Percentiles rank a stretch among this genome's conserved stretches.
These are phyloP conservation scores for Clarireedia homoeocarpa DNA, from an alignment of 2,329 filamentous ascomycete genomes.

Conservation along the genomic window DNA sequence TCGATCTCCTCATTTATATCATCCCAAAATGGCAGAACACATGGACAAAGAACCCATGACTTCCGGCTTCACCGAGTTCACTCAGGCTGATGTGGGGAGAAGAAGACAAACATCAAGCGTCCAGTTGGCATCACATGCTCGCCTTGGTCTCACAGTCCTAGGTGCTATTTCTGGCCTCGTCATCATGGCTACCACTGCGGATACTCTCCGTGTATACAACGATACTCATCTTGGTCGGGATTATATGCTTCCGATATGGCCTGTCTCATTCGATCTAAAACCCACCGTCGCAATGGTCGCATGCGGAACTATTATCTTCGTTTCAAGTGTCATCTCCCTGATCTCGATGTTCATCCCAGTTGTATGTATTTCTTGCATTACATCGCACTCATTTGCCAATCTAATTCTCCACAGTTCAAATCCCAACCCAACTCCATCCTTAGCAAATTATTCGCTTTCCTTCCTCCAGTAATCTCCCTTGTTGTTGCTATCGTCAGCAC, in stretches of 20 bases:
- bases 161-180: constrained; percentile 44
- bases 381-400: neutral
- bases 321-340: constrained; percentile 42
- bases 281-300: constrained; percentile 48
- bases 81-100: constrained; percentile 4
- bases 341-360: constrained; percentile 39
- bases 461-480: constrained; percentile 37
- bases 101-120: constrained; percentile 30
- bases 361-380: constrained; percentile 35
- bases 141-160: constrained; percentile 41
- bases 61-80: constrained; percentile 1
- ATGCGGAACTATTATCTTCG: constrained; percentile 41
- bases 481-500: constrained; percentile 44
- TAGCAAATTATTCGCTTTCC: constrained; percentile 24
- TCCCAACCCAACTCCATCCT: constrained; percentile 22
- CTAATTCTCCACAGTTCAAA: neutral
- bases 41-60: neutral
- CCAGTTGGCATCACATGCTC: constrained; percentile 22
- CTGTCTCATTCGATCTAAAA: constrained; percentile 46
- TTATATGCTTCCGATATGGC: constrained; percentile 50
- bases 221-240: constrained; percentile 41
- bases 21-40: constrained; percentile 7
- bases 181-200: constrained; percentile 46
- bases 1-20: neutral
- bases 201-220: constrained; percentile 48